Base-by-base conservation (phyloP, 805 yeast species). In the Candida ulmi region DNA sequence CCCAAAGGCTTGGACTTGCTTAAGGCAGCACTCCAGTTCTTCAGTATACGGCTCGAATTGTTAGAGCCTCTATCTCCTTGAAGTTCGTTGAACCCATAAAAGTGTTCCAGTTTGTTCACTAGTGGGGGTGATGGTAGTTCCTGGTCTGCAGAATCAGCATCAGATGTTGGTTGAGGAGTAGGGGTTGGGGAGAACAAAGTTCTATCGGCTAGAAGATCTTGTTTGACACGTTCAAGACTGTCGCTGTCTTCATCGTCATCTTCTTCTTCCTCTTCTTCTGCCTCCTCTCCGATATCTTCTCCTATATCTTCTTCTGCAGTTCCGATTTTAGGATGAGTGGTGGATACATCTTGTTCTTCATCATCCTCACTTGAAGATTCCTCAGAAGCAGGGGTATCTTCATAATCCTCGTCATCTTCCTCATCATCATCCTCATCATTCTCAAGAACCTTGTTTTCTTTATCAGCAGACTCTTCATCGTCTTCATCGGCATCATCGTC, bases 21-120 rank as follows among this genome's bases (percentile, higher is more conserved):
- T 39, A 74, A 63, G 38, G 70, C 73, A n/a, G 74, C 59, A 0
- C 63, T 66, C 90, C 96, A 88, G 42, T 78, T 79, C 58, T 88
- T 88, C 41, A 65, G 55, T 24, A 88, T 80, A 39, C 86, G 68
- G 1, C 56, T 61, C 8, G 83, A 73, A 2, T 63, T 61, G 46
- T 78, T 75, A 2, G 87, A 71, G 2, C 95, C 95, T 35, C 65
- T 67, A 55, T 86, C 95, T 33, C 67, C 60, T 5, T 61, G 44
- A 29, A 61, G 50, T 57, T 84, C 93, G 55, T 78, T 77, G 25
- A 82, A 59, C 41, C 67, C 74, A 56, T 73, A 80, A 50, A 80
- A 83, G 33, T 69, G 66, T 3, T 59, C 47, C 11, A 80, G 15
- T 83, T 91, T 42, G 61, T 74, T 74, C 48, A 66, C 68, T 36